Evolutionary conservation across 768 basidiomycete genomes (phyloP).

Genomic region (Macrolepiota albuminosa): DNA sequence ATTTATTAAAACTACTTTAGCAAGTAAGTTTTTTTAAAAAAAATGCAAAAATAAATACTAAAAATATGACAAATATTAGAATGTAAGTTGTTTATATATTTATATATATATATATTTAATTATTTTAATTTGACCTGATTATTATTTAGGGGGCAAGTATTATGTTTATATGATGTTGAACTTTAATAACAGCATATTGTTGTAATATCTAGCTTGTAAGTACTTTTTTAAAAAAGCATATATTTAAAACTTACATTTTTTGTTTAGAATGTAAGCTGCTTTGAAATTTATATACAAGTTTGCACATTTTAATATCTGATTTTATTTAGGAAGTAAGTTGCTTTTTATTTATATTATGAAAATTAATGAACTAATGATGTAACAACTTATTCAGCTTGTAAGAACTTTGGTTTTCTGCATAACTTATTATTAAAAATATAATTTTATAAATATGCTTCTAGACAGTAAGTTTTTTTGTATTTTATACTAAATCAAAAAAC

Average conservation of each 20-base stretch:
- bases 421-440: neutral
- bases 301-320: too few relatives aligned
- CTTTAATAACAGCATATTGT: neutral
- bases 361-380: neutral
- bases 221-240: neutral
- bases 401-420: neutral
- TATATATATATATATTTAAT: neutral
- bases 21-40: neutral
- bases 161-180: neutral
- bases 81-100: neutral
- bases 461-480: neutral
- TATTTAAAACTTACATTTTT: too few relatives aligned
- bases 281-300: neutral
- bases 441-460: neutral
- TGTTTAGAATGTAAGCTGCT: neutral
- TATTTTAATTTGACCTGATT: neutral
- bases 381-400: neutral
- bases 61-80: neutral
- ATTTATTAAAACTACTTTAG: neutral
- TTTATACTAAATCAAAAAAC: neutral
- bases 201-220: neutral
- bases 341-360: neutral
- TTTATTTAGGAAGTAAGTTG: neutral
- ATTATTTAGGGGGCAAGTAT: neutral
- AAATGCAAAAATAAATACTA: neutral